phyloP scores from a whole-genome alignment of 306 rosid genomes.

The Malus asiatica region DNA sequence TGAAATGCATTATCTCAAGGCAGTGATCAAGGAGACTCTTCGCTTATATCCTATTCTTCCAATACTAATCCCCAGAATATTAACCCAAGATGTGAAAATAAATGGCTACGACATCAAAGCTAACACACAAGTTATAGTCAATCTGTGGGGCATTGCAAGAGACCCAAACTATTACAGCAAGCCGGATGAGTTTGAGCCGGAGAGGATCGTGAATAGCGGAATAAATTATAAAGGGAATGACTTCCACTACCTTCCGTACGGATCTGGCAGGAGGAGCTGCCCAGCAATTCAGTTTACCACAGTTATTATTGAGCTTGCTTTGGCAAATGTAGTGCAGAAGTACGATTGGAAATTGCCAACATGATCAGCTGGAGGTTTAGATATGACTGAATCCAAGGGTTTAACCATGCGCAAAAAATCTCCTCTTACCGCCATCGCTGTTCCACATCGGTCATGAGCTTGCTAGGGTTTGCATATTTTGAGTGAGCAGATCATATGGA shows the following conservation, averaged over 20 bases:
- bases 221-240: not conserved
- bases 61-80: not conserved
- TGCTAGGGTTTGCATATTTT: not conserved
- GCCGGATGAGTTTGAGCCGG: too few relatives aligned
- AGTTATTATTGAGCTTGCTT: not conserved
- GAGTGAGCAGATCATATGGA: not conserved
- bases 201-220: too few relatives aligned
- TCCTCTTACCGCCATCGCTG: not conserved
- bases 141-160: too few relatives aligned
- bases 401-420: not conserved
- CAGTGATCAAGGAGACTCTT: conserved; percentile 25
- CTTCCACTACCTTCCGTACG: not conserved
- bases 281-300: not conserved
- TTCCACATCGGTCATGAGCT: not conserved
- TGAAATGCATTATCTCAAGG: conserved; percentile 16
- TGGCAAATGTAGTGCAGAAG: not conserved
- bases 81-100: not conserved
- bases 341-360: not conserved
- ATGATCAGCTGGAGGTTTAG: not conserved
- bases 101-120: not conserved
- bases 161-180: too few relatives aligned
- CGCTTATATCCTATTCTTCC: conserved; percentile 1
- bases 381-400: too few relatives aligned
- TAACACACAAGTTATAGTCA: not conserved
- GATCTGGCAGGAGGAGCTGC: not conserved